Base-by-base conservation (phyloP, 345 rosid genomes). In the Brassica incana region DNA sequence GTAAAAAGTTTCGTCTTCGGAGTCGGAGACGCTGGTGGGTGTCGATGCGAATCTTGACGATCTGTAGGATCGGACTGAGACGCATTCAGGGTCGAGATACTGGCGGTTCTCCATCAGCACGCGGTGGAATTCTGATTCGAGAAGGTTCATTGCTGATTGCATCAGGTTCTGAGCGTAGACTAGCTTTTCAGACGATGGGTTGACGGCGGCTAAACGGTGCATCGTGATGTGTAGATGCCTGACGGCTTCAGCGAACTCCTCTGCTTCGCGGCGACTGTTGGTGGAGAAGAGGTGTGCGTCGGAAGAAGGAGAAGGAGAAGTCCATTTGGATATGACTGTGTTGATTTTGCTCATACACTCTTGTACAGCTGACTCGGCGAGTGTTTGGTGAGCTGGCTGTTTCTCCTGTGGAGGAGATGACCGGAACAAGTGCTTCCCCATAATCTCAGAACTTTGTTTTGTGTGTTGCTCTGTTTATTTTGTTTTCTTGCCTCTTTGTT, bases 121-220 rank as follows among this genome's bases (percentile, higher is more conserved):
- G 52, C 88, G 91, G 77, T 87, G 25, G 65, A 92, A 88, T 86
- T 92, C 97, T 8, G 87, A 90, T 61, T 90, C 90, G 3, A 92
- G 83, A 61, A 90, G 80, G 83, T 86, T 90, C 91, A 90, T 90
- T 38, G 95, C 97, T 2, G 77, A 82, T 56, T 87, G 86, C 90
- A 92, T 89, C 11, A 90, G 75, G 65, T 67, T 78, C 72, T 92
- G 95, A 0, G 93, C 90, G 2, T 68, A 75, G 2, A 84, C 27
- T 0, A 91, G 88, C 48, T 77, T 85, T 30, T 80, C 86, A 0
- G 91, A 88, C 0, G 85, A 16, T 0, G 88, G 64, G 29, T 83
- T 67, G 5, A 79, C 84, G 6, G 86, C 54, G 4, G 83, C 74
- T 58, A 84, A 71, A 58, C 77, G 78, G 10, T 88, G 91, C 96